phyloP scores from a whole-genome alignment of 768 basidiomycete species.

The Imleria badia region DNA sequence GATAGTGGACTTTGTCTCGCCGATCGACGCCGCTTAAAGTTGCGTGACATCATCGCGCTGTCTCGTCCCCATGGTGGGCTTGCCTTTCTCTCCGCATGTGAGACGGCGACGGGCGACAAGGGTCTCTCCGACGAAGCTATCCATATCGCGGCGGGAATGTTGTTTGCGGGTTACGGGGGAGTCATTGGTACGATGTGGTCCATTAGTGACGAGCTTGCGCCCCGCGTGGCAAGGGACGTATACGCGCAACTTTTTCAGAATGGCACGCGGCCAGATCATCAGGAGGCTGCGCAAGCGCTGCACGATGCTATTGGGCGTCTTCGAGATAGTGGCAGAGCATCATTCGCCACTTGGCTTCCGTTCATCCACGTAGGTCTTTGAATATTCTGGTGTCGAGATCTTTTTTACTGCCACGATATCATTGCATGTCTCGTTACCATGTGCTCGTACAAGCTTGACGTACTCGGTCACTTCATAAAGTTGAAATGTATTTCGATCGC shows the following conservation, averaged over 20 bases:
- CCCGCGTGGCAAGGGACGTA: constrained; percentile 31
- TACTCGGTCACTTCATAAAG: no score
- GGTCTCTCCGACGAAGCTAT: background rate
- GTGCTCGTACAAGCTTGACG: no score
- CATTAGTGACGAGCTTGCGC: constrained; percentile 24
- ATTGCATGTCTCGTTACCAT: no score
- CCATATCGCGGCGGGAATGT: constrained; percentile 26
- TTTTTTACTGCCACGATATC: no score
- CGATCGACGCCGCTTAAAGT: no score
- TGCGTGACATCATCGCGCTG: no score
- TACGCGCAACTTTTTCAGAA: constrained; percentile 18
- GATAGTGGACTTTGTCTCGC: no score
- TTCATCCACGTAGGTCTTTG: constrained; percentile 9
- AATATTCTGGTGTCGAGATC: background rate
- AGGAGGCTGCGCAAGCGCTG: background rate
- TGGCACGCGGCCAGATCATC: background rate
- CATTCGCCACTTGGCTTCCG: constrained; percentile 4
- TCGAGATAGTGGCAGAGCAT: background rate
- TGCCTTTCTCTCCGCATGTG: background rate
- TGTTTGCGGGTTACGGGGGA: constrained; percentile 28
- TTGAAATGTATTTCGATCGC: no score
- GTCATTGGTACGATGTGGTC: background rate
- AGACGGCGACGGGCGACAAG: background rate
- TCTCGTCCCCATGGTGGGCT: background rate
- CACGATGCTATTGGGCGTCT: background rate